Percentiles rank a stretch among this genome's conserved stretches.
Evolutionary conservation across 768 basidiomycete genomes (phyloP).

Genomic region (Harrya chromipes): DNA sequence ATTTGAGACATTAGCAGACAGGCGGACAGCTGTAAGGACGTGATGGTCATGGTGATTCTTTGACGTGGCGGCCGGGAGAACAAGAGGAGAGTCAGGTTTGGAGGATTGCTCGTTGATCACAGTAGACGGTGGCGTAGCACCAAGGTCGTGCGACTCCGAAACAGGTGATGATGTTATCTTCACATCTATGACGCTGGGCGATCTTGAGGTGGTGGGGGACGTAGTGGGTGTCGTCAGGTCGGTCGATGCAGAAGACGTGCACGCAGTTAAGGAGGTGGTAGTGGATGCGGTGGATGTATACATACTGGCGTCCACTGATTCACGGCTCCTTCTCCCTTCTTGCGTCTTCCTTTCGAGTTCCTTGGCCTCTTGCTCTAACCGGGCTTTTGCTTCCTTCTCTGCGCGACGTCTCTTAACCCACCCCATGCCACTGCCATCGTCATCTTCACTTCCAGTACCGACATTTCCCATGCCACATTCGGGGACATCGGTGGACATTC

Average conservation of each 20-base stretch:
- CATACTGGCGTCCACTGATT: conserved; percentile 23
- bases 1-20: conserved; percentile 18
- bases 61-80: background rate
- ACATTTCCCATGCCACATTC: conserved; percentile 31
- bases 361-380: conserved; percentile 17
- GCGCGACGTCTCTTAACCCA: conserved; percentile 72
- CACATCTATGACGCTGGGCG: conserved; percentile 19
- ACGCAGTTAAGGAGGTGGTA: conserved; percentile 22
- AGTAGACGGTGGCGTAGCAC: background rate
- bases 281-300: conserved; percentile 22
- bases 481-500: conserved; percentile 14
- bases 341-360: conserved; percentile 9
- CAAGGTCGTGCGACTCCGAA: background rate
- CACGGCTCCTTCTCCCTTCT: conserved; percentile 24
- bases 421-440: conserved; percentile 84
- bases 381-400: conserved; percentile 46
- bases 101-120: background rate
- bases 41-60: conserved; percentile 22
- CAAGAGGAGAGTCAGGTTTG: background rate
- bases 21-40: conserved; percentile 23
- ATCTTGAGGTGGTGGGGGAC: conserved; percentile 20
- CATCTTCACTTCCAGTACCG: conserved; percentile 42
- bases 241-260: conserved; percentile 19
- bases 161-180: conserved; percentile 6
- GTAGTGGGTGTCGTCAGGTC: conserved; percentile 17